Base-by-base conservation (phyloP, 257 asterid genomes). In the Petrea volubilis region DNA sequence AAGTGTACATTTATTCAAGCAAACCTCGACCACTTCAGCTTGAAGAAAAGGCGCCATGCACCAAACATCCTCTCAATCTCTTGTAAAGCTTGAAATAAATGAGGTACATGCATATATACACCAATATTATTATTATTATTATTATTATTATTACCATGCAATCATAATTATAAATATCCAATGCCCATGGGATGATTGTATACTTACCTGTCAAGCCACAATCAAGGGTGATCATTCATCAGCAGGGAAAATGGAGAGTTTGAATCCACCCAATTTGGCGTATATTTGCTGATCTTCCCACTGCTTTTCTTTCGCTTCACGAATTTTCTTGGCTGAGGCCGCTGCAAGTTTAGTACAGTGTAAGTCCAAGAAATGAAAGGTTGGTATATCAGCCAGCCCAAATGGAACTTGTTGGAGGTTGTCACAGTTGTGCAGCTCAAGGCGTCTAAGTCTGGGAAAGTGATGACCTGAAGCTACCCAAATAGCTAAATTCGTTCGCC, bases 381-480 rank as follows among this genome's bases (percentile, higher is more conserved):
- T 40, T 8, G 81, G 81, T 20, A 77, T 58, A 20, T 77, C 60
- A 40, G 81, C 81, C 7, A 77, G 20, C 69, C 55, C 46, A 40
- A 71, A 56, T 1, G 77, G 81, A 34, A 77, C 52, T 36, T 15
- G 59, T 11, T 8, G 7, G 18, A 76, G 80, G 14, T 77, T 29
- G 60, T 70, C 81, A 49, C 81, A 70, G 51, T 77, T 77, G 31
- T 21, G 41, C 51, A 76, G 34, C 73, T 70, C 64, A 8, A 76
- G 80, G 10, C 64, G 58, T 43, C 68, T 64, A 12, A 77, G 81
- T 20, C 52, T 64, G 2, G 74, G 81, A 43, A 77, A 77, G 28
- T 70, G 81, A 71, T 77, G 73, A 21, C 27, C 44, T 17, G 72
- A 76, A 47, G 77, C 80, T 10, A 53, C 15, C 80, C 80, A 76